Evolutionary conservation across 768 basidiomycete genomes (phyloP).

Genomic region (Kondoa subrosea): DNA sequence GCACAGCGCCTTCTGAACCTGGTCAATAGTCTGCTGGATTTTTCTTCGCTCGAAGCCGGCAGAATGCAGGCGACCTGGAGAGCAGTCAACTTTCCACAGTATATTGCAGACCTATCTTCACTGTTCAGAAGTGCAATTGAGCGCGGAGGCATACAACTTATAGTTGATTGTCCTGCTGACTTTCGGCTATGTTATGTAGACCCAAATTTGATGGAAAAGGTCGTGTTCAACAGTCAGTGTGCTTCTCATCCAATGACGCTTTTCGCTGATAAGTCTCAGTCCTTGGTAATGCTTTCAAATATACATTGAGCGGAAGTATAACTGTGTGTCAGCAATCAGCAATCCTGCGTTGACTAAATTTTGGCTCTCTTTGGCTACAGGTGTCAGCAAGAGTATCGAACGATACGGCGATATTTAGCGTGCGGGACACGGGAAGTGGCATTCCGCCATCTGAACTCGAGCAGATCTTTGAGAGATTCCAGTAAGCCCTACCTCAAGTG

Average conservation of each 20-base stretch:
- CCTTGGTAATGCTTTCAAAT: conserved; percentile 21
- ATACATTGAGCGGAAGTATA: conserved; percentile 13
- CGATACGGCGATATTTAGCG: conserved; percentile 11
- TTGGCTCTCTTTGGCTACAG: no score
- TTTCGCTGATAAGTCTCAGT: conserved; percentile 4
- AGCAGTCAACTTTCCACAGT: conserved; percentile 16
- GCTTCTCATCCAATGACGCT: not conserved
- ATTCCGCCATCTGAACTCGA: conserved; percentile 18
- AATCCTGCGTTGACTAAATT: no score
- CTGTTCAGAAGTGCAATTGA: conserved; percentile 19
- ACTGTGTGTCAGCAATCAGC: no score
- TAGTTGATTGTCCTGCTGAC: conserved; percentile 18
- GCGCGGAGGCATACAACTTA: conserved; percentile 13
- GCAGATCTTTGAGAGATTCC: conserved; percentile 24
- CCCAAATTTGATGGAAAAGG: conserved; percentile 18
- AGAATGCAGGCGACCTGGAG: conserved; percentile 7
- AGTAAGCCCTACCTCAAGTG: no score
- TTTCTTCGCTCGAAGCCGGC: conserved; percentile 17
- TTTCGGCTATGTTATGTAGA: conserved; percentile 13
- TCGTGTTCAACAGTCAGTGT: conserved; percentile 12
- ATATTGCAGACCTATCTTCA: conserved; percentile 12
- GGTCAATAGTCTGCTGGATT: conserved; percentile 24
- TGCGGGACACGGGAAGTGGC: conserved; percentile 22
- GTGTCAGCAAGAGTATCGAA: conserved; percentile 10
- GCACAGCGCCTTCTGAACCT: conserved; percentile 18